Conservation (phyloP, 2,329 filamentous ascomycete genomes). For the Xylariomycetidae sp. region DNA sequence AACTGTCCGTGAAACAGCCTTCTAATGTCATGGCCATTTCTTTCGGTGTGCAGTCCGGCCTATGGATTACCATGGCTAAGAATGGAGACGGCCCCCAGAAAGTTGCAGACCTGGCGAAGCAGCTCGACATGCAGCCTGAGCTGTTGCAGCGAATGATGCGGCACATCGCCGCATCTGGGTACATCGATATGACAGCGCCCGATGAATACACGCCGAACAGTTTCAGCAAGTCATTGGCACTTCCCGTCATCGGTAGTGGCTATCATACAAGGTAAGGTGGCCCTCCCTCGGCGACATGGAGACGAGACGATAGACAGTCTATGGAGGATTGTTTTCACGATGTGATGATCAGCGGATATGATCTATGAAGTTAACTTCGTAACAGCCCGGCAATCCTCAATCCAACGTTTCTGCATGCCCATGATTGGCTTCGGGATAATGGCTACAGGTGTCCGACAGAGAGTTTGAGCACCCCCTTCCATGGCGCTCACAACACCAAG, state of each 20-base stretch:
- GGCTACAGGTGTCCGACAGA: conserved; percentile 8
- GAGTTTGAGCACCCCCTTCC: conserved; percentile 14
- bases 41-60: conserved; percentile 7
- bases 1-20: conserved; percentile 1
- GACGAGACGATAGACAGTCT: too few relatives aligned
- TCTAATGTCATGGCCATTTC: conserved; percentile 7
- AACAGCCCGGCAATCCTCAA: conserved; percentile 4
- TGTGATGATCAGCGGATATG: too few relatives aligned
- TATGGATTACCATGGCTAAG: conserved; percentile 6
- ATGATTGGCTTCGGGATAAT: conserved; percentile 6
- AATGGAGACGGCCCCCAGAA: conserved; percentile 6
- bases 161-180: conserved; percentile 35
- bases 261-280: conserved; percentile 19
- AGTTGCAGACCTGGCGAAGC: conserved; percentile 4
- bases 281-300: too few relatives aligned
- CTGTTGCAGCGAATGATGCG: conserved; percentile 23
- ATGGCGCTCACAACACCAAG: conserved; percentile 10
- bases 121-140: conserved; percentile 6
- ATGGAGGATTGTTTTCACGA: too few relatives aligned
- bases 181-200: conserved; percentile 29
- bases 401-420: conserved; percentile 4
- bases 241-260: conserved; percentile 29
- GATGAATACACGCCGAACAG: conserved; percentile 35
- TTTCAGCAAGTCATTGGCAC: conserved; percentile 31
- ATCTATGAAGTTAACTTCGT: too few relatives aligned